Evolutionary conservation across 2,329 filamentous ascomycete genomes (phyloP).

Genomic region (Fusarium miscanthi): DNA sequence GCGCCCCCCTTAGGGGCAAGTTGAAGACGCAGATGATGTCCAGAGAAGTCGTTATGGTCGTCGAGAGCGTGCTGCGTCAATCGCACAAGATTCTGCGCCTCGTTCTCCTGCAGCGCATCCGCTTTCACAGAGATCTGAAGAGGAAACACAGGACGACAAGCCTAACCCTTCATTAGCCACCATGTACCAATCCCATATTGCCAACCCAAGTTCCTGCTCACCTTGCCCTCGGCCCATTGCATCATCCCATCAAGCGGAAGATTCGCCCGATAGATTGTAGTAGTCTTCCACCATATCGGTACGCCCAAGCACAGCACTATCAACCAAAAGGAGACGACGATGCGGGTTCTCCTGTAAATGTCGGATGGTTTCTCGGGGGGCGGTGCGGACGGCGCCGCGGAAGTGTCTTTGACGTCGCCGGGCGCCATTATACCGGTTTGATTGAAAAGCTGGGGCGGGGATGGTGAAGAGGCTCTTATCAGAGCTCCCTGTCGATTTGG

Average conservation of each 20-base stretch:
- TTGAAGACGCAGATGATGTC: constrained; percentile 76
- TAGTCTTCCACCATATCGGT: constrained; percentile 96
- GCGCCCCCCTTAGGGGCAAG: constrained; percentile 47
- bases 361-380: constrained; percentile 81
- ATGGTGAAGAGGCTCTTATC: constrained; percentile 23
- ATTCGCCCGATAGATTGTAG: constrained; percentile 87
- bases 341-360: constrained; percentile 74
- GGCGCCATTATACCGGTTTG: constrained; percentile 40
- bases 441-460: constrained; percentile 13
- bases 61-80: constrained; percentile 89
- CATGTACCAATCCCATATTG: fast-evolving
- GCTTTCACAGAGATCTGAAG: constrained; percentile 83
- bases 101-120: constrained; percentile 70
- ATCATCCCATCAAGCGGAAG: constrained; percentile 89
- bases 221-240: constrained; percentile 90
- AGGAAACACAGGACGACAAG: constrained; percentile 89
- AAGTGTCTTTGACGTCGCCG: constrained; percentile 32
- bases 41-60: constrained; percentile 85
- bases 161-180: constrained; percentile 61
- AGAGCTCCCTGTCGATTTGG: constrained; percentile 16
- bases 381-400: constrained; percentile 54
- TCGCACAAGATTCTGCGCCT: constrained; percentile 78
- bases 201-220: constrained; percentile 50
- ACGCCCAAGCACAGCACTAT: constrained; percentile 85
- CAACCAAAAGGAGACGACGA: constrained; percentile 91